These are phyloP conservation scores for Hondaea fermentalgiana DNA, from an alignment of 108 stramenopile species.

Conservation along the genomic window DNA sequence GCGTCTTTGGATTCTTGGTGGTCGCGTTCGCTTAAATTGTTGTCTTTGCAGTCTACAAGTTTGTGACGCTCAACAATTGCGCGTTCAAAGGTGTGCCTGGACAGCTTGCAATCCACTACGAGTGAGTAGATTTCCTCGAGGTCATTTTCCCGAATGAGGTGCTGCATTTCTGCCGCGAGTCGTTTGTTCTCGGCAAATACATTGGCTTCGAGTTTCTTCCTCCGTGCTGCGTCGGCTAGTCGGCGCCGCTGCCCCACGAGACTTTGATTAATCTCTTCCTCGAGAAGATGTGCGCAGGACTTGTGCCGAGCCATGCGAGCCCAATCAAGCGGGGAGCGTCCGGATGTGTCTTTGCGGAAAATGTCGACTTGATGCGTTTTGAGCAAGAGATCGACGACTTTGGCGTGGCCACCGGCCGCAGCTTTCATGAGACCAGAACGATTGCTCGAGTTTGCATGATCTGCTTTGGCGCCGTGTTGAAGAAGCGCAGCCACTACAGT, in stretches of 20 bases:
- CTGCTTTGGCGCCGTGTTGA: background rate
- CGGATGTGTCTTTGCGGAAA: background rate
- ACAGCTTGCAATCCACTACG: background rate
- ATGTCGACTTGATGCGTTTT: background rate
- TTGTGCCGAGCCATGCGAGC: background rate
- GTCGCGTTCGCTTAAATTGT: background rate
- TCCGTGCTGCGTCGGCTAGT: background rate
- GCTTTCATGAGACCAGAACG: slow-evolving; percentile 11
- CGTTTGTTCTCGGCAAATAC: background rate
- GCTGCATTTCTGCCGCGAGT: background rate
- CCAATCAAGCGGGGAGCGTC: background rate
- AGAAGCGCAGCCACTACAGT: background rate
- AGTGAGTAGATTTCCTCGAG: background rate
- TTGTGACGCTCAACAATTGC: background rate
- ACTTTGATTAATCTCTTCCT: background rate
- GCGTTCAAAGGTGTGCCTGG: background rate
- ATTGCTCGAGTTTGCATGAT: background rate
- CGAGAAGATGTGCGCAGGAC: background rate
- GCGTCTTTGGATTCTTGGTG: background rate
- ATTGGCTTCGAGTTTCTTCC: background rate
- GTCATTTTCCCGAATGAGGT: background rate
- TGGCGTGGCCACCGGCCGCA: background rate
- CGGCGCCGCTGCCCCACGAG: background rate
- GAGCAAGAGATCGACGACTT: background rate
- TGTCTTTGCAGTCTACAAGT: background rate